Evolutionary conservation across 164 flowering plant species (phyloP).

Genomic region (Warburgia ugandensis): DNA sequence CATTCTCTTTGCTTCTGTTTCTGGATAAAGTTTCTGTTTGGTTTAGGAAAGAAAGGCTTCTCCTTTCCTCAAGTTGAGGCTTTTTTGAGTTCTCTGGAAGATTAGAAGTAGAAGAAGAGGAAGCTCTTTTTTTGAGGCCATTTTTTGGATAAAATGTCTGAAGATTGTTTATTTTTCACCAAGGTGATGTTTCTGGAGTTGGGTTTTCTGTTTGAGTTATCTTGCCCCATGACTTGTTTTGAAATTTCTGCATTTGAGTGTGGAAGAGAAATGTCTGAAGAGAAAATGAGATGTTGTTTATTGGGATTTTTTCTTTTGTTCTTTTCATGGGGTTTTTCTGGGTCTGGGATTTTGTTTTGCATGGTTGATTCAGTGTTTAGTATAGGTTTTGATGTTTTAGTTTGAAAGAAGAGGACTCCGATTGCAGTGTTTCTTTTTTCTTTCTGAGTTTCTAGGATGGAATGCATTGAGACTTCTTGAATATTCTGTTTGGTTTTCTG

Average conservation of each 20-base stretch:
- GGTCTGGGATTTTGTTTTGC: neutral
- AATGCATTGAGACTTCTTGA: no score
- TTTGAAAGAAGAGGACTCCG: neutral
- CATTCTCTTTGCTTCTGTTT: neutral
- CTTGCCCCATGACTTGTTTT: neutral
- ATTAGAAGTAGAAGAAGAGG: neutral
- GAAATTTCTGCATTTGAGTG: neutral
- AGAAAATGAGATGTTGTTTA: no score
- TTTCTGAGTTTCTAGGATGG: no score
- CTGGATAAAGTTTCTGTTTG: no score
- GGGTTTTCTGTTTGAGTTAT: no score
- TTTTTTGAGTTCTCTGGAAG: neutral
- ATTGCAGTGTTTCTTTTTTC: neutral
- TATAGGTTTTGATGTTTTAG: neutral
- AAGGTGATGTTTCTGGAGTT: neutral
- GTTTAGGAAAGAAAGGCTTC: no score
- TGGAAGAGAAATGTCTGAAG: neutral
- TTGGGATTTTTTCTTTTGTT: no score
- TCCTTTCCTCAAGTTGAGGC: no score
- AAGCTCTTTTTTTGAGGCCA: neutral
- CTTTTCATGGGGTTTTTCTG: neutral
- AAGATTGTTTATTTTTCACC: neutral
- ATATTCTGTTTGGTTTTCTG: no score
- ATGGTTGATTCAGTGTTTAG: neutral
- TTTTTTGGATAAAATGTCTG: neutral